These are phyloP conservation scores for Hypocreales sp. DNA, from an alignment of 2,329 filamentous ascomycete species.

Conservation along the genomic window DNA sequence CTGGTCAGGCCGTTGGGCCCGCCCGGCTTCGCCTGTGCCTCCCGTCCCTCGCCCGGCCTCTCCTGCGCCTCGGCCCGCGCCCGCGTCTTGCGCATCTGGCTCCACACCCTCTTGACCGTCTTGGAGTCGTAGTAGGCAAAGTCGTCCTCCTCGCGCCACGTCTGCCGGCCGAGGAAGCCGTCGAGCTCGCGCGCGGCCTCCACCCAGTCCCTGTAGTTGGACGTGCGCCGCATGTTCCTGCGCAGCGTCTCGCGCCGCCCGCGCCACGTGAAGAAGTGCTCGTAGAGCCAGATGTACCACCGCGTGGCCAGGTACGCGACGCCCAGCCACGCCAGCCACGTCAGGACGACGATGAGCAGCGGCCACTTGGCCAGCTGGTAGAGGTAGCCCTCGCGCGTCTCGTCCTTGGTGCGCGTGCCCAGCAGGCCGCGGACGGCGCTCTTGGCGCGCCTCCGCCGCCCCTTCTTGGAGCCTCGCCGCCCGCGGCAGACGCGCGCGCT, in stretches of 20 bases:
- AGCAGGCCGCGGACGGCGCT: conserved; percentile 24
- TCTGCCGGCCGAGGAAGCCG: conserved; percentile 60
- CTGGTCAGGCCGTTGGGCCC: conserved; percentile 21
- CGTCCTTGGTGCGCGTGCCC: conserved; percentile 58
- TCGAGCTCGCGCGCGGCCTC: conserved; percentile 66
- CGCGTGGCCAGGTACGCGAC: conserved; percentile 63
- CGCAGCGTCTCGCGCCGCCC: conserved; percentile 61
- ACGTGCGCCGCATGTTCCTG: conserved; percentile 53
- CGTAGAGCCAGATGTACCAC: conserved; percentile 83
- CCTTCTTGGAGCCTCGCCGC: conserved; percentile 21
- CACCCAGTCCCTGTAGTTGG: conserved; percentile 73
- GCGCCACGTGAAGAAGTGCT: conserved; percentile 81
- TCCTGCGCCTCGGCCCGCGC: conserved; percentile 40
- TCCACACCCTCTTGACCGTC: conserved; percentile 62
- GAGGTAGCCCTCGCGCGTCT: conserved; percentile 85
- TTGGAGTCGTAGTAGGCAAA: conserved; percentile 79
- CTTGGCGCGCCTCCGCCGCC: conserved; percentile 16
- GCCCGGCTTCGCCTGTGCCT: conserved; percentile 29
- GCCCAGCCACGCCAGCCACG: conserved; percentile 65
- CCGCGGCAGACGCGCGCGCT: conserved; percentile 45
- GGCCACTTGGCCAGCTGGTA: conserved; percentile 90
- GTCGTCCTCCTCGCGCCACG: conserved; percentile 64
- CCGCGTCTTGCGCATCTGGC: conserved; percentile 55
- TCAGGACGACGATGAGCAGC: conserved; percentile 61
- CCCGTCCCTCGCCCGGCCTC: conserved; percentile 23